These are phyloP conservation scores for Adansonia digitata DNA, from an alignment of 345 rosid species.

Conservation along the genomic window DNA sequence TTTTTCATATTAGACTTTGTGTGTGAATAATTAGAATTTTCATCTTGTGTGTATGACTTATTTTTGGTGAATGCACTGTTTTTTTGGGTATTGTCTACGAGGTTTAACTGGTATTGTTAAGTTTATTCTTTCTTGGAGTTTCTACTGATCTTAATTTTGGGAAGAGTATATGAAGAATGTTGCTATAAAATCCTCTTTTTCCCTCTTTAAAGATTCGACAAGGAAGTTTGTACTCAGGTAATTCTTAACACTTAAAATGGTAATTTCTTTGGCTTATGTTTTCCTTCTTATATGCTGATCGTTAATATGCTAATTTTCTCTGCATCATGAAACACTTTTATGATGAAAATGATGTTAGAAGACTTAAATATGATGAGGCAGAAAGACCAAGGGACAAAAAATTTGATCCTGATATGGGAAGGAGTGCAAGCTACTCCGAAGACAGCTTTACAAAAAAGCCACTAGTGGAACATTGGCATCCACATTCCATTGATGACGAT, in stretches of 20 bases:
- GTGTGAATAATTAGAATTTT: background rate
- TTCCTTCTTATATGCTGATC: background rate
- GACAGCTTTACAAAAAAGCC: slow-evolving; percentile 23
- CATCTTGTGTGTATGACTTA: background rate
- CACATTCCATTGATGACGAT: background rate
- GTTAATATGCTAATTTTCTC: background rate
- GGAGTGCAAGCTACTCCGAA: slow-evolving; percentile 18
- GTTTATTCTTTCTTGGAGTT: background rate
- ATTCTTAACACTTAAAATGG: background rate
- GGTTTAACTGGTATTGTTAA: background rate
- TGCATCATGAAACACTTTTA: slow-evolving; percentile 17
- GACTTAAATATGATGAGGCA: slow-evolving; percentile 6
- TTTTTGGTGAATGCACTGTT: background rate
- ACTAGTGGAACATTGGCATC: slow-evolving; percentile 8
- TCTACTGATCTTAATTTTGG: background rate
- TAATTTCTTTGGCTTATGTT: background rate
- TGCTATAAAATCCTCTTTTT: background rate
- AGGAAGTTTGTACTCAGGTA: background rate
- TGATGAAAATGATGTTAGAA: slow-evolving; percentile 21
- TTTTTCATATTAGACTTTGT: background rate
- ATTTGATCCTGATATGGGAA: slow-evolving; percentile 13
- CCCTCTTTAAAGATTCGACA: background rate
- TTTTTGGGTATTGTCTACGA: background rate
- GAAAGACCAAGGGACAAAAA: slow-evolving; percentile 12
- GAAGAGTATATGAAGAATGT: background rate